Percentiles rank a stretch among this genome's conserved stretches.
phyloP scores from a whole-genome alignment of 176 grass and related monocot species.

The Carex littledalei region DNA sequence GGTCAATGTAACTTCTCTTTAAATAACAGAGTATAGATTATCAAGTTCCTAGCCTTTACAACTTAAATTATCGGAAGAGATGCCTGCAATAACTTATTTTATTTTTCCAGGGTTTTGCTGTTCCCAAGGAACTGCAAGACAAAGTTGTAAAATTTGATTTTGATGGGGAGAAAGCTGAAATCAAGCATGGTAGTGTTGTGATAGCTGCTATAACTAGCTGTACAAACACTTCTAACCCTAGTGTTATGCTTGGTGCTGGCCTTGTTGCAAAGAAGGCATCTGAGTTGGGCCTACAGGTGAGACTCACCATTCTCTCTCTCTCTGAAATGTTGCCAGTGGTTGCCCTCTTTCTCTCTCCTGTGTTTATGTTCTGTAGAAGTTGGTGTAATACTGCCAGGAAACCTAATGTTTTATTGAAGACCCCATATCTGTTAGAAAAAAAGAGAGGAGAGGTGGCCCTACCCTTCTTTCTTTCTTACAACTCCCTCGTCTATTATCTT shows the following conservation, averaged over 20 bases:
- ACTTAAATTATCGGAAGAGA: background rate
- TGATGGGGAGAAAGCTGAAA: slow-evolving; percentile 63
- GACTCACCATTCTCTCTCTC: background rate
- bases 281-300: slow-evolving; percentile 69
- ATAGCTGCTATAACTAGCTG: slow-evolving; percentile 97
- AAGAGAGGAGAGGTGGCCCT: background rate
- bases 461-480: slow-evolving; percentile 16
- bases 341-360: background rate
- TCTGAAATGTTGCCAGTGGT: background rate
- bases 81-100: background rate
- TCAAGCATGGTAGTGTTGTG: slow-evolving; percentile 84
- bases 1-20: background rate
- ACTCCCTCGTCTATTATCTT: background rate
- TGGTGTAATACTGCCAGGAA: background rate
- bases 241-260: slow-evolving; percentile 90
- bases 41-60: background rate
- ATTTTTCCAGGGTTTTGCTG: slow-evolving; percentile 57
- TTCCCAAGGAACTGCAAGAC: slow-evolving; percentile 66
- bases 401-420: background rate
- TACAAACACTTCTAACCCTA: slow-evolving; percentile 94
- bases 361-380: background rate
- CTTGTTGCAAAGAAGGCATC: slow-evolving; percentile 93
- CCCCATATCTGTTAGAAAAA: background rate
- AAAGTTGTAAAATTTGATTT: slow-evolving; percentile 82
- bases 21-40: background rate